These are phyloP conservation scores for Raffaelea ambrosiae DNA, from an alignment of 2,329 filamentous ascomycete species.

Conservation along the genomic window DNA sequence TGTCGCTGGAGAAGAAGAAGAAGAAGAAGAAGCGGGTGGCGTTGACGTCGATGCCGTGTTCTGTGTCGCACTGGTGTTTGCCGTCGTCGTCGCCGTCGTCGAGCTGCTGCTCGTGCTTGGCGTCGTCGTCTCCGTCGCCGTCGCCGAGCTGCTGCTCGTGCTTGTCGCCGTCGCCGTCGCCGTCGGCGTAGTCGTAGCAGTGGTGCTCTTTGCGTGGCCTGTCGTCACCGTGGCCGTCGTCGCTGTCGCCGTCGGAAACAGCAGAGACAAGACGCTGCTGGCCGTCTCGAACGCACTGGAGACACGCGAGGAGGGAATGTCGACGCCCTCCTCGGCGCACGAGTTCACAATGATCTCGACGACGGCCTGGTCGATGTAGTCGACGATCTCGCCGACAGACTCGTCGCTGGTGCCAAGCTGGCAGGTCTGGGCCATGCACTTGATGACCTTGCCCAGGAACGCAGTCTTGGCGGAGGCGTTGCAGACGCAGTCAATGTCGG, in stretches of 20 bases:
- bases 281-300: slow-evolving; percentile 9
- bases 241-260: background rate
- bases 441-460: slow-evolving; percentile 11
- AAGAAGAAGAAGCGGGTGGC: background rate
- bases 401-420: slow-evolving; percentile 1
- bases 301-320: slow-evolving; percentile 4
- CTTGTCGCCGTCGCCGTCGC: background rate
- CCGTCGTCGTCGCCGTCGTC: background rate
- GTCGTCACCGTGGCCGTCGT: background rate
- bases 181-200: background rate
- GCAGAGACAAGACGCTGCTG: slow-evolving; percentile 6
- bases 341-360: slow-evolving; percentile 7
- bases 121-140: slow-evolving; percentile 1
- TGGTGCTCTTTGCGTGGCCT: background rate
- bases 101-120: background rate
- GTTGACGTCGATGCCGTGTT: background rate
- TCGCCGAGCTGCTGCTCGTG: background rate
- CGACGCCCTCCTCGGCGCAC: slow-evolving; percentile 5
- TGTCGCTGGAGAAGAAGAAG: background rate
- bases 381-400: background rate
- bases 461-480: background rate
- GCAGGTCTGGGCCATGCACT: slow-evolving; percentile 11
- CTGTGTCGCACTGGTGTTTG: too few species aligned
- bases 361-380: slow-evolving; percentile 8
- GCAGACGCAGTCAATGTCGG: slow-evolving; percentile 8